Evolutionary conservation across 2,329 filamentous ascomycete genomes (phyloP).

Genomic region (Mycosphaerella sp.): DNA sequence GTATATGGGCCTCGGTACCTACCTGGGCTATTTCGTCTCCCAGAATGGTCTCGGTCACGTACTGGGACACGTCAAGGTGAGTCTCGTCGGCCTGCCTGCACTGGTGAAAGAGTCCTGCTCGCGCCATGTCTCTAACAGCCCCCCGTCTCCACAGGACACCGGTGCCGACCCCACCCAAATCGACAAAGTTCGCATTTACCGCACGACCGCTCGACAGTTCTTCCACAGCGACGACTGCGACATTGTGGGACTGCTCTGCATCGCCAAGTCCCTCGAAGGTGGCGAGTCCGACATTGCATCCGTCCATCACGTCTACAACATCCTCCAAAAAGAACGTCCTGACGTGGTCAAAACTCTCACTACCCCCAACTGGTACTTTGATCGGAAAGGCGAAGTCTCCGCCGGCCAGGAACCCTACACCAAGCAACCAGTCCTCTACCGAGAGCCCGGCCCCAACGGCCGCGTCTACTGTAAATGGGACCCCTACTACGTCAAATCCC

Average conservation of each 20-base stretch:
- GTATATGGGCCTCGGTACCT: slow-evolving; percentile 78
- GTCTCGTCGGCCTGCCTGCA: background rate
- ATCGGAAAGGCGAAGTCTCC: slow-evolving; percentile 78
- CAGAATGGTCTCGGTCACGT: slow-evolving; percentile 83
- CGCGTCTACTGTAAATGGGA: slow-evolving; percentile 83
- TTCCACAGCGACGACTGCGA: slow-evolving; percentile 82
- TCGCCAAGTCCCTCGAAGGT: slow-evolving; percentile 69
- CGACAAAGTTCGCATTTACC: slow-evolving; percentile 82
- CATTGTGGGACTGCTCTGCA: slow-evolving; percentile 75
- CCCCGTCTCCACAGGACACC: slow-evolving; percentile 54
- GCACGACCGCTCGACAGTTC: slow-evolving; percentile 77
- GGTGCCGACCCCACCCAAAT: slow-evolving; percentile 75
- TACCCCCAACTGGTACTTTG: slow-evolving; percentile 82
- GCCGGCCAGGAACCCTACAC: slow-evolving; percentile 56
- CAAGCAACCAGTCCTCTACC: slow-evolving; percentile 56
- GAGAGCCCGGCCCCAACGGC: slow-evolving; percentile 64
- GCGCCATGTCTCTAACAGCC: background rate
- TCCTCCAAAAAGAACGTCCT: slow-evolving; percentile 64
- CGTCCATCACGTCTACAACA: slow-evolving; percentile 75
- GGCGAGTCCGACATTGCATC: slow-evolving; percentile 79
- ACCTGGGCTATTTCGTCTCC: slow-evolving; percentile 80
- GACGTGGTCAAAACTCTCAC: slow-evolving; percentile 71
- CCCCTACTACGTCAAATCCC: slow-evolving; percentile 76
- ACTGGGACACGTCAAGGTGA: slow-evolving; percentile 70
- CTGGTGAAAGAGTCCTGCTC: background rate